Conservation (phyloP, 257 asterid genomes). For the Solanum etuberosum region DNA sequence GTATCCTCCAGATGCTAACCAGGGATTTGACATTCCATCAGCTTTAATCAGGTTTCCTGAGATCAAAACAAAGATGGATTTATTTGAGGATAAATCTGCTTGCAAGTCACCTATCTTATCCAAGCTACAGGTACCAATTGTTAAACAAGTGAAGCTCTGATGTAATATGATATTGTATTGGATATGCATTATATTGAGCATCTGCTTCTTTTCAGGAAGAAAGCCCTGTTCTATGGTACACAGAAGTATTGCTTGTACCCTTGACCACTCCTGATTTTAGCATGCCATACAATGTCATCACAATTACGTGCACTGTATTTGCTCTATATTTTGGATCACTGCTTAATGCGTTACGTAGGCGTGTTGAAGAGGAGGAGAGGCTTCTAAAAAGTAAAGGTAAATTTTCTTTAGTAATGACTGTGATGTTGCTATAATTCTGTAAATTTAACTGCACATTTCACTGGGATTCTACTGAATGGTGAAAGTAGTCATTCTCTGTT, state of each 20-base stretch:
- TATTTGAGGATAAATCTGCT: slow-evolving; percentile 28
- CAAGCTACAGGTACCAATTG: slow-evolving; percentile 54
- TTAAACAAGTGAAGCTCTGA: neutral
- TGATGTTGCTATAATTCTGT: neutral
- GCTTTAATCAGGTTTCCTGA: slow-evolving; percentile 60
- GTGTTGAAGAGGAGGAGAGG: slow-evolving; percentile 75
- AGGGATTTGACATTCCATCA: slow-evolving; percentile 97
- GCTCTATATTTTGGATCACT: slow-evolving; percentile 92
- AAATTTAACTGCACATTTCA: neutral
- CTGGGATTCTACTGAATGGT: neutral
- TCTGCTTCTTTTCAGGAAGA: slow-evolving; percentile 35
- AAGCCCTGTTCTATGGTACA: slow-evolving; percentile 55
- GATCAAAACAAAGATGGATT: slow-evolving; percentile 42
- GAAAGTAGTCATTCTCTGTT: neutral
- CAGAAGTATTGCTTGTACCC: slow-evolving; percentile 93
- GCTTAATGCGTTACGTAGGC: slow-evolving; percentile 81
- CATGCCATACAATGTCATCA: slow-evolving; percentile 98
- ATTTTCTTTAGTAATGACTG: neutral
- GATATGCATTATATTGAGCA: slow-evolving; percentile 1
- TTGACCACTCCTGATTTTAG: slow-evolving; percentile 99
- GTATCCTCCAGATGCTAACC: slow-evolving; percentile 98
- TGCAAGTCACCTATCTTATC: slow-evolving; percentile 45
- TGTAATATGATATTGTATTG: neutral
- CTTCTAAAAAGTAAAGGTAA: slow-evolving; percentile 57
- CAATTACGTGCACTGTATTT: slow-evolving; percentile 92